Conservation (phyloP, 2,329 filamentous ascomycete species). For the Xylogone sp. region DNA sequence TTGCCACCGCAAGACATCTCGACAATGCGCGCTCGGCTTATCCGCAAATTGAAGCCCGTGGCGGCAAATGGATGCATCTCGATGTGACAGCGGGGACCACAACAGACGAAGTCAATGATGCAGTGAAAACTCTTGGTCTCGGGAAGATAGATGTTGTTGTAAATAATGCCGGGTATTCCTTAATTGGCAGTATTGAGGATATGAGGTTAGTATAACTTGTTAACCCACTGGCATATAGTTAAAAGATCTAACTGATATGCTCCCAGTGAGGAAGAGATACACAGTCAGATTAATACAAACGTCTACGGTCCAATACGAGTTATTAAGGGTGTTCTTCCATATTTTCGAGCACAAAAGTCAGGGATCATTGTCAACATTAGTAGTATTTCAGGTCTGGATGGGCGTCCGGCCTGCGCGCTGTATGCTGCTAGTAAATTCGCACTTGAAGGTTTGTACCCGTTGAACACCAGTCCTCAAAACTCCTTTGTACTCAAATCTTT, state of each 20-base stretch:
- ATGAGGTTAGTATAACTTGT: constrained; percentile 24
- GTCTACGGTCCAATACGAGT: constrained; percentile 16
- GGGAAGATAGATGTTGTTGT: constrained; percentile 15
- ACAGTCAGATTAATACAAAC: constrained; percentile 17
- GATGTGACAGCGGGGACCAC: constrained; percentile 24
- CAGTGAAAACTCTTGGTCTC: not conserved
- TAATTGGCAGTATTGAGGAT: constrained; percentile 47
- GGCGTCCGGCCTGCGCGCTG: constrained; percentile 35
- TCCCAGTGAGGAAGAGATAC: constrained; percentile 11
- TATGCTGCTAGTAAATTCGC: constrained; percentile 43
- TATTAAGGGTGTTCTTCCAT: constrained; percentile 12
- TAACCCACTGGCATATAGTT: constrained; percentile 26
- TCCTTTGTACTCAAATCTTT: too few relatives aligned
- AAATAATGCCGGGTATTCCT: constrained; percentile 27
- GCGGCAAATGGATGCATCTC: not conserved
- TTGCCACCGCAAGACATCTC: constrained; percentile 10
- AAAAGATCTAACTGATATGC: not conserved
- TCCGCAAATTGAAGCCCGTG: not conserved
- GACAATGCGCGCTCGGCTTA: not conserved
- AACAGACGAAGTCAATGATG: constrained; percentile 10
- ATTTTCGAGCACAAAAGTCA: constrained; percentile 12
- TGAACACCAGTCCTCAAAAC: too few relatives aligned
- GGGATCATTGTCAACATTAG: constrained; percentile 21
- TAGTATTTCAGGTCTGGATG: constrained; percentile 20
- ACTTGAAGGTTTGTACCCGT: constrained; percentile 31